These are phyloP conservation scores for Delonix regia DNA, from an alignment of 306 rosid genomes.

Conservation along the genomic window DNA sequence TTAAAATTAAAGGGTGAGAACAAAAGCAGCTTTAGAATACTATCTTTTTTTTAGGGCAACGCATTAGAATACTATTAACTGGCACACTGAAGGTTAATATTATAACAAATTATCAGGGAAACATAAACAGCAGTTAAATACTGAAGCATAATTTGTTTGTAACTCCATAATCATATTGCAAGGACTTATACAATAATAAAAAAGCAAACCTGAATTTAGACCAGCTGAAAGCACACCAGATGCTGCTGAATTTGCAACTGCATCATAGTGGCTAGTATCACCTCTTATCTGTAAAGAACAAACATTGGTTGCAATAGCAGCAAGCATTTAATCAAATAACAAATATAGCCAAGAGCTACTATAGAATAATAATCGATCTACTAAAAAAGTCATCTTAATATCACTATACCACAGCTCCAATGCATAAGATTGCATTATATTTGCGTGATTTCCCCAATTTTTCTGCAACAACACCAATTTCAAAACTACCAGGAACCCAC, in stretches of 20 bases:
- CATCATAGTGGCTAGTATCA: constrained; percentile 93
- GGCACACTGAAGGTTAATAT: neutral
- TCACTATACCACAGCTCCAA: constrained; percentile 90
- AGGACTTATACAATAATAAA: constrained; percentile 9
- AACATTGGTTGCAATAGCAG: constrained; percentile 27
- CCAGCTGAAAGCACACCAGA: constrained; percentile 97
- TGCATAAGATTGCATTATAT: constrained; percentile 83
- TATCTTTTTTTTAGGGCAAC: too few relatives aligned
- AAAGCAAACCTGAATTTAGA: constrained; percentile 66
- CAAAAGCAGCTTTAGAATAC: neutral
- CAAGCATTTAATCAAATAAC: constrained; percentile 26
- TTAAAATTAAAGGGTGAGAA: neutral
- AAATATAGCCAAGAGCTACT: constrained; percentile 3
- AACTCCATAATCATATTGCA: neutral
- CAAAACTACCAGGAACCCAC: constrained; percentile 98
- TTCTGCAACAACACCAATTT: constrained; percentile 78
- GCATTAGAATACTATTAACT: neutral
- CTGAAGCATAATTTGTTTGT: neutral
- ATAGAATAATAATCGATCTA: constrained; percentile 6
- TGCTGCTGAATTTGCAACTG: constrained; percentile 89
- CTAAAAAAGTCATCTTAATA: neutral
- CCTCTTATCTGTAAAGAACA: constrained; percentile 70
- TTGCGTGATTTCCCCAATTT: constrained; percentile 74
- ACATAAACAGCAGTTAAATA: constrained; percentile 22
- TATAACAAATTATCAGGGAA: neutral